Base-by-base conservation (phyloP, 2,329 filamentous ascomycete genomes). In the Rhynchosporium secalis region DNA sequence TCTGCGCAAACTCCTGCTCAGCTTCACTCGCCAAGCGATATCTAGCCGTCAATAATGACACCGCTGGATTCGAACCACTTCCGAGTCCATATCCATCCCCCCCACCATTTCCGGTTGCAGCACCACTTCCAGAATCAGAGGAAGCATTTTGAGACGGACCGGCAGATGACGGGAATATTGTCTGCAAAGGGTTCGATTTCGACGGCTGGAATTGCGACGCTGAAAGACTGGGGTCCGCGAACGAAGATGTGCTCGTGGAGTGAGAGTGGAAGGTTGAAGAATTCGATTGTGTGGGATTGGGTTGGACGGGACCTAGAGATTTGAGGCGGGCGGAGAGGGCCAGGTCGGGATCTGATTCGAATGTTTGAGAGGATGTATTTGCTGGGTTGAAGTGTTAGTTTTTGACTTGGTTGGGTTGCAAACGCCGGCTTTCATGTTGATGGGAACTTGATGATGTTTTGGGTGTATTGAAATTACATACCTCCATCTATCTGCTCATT, bases 1-100 rank as follows among this genome's bases (percentile, higher is more conserved):
- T 54, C 8, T 59, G 58, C 41, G 75, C 73, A 70, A 87, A 87
- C 33, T 87, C 84, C 41, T 82, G 78, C 58, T 83, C 80, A 0
- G 79, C 83, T 62, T 86, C 74, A 62, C 87, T 86, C 6, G 89
- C 75, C 64, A 89, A 82, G 0, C 84, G 81, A 72, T 87, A 87
- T 56, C 83, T 76, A 9, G 72, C 71, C 1, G 69, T 69, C 7
- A 74, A 31, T 6, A 74, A 59, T 2, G 59, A 56, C 1, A 74
- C 57, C 0, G 72, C 72, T 0, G 72, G 71, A 43, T 74, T 72
- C 15, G 62, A 13, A 20, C 51, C 38, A 36, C 12, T 2, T 7
- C 20, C 31, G 31, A 26, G 13, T 12, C 20, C 20, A 20, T 33
- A 12, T 38, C 15, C 48, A n/a, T 33, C 13, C 12, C 15, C 2